Evolutionary conservation across 1,284 basidiomycete genomes (phyloP).

Genomic region (Apiotrichum laibachii): DNA sequence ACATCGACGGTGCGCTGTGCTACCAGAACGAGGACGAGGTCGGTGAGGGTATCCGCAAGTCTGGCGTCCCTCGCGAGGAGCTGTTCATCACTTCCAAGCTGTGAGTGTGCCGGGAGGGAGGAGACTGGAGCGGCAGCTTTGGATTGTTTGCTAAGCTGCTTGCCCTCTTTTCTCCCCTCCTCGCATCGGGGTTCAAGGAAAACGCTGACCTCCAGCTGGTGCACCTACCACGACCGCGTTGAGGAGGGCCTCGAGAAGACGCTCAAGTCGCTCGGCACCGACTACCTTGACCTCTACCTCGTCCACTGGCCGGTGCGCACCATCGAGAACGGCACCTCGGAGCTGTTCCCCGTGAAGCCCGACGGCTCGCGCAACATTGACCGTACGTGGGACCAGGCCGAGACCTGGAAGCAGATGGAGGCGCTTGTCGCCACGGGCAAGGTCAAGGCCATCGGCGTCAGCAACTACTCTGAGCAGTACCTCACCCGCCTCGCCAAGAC

Average conservation of each 20-base stretch:
- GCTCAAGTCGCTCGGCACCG: slow-evolving; percentile 66
- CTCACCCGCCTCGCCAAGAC: slow-evolving; percentile 56
- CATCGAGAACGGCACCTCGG: slow-evolving; percentile 37
- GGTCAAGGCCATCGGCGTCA: slow-evolving; percentile 56
- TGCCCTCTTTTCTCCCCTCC: no score
- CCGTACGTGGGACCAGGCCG: slow-evolving; percentile 52
- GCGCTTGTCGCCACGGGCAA: slow-evolving; percentile 56
- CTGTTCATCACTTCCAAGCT: slow-evolving; percentile 67
- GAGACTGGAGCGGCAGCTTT: no score
- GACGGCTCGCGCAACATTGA: slow-evolving; percentile 49
- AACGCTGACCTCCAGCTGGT: slow-evolving; percentile 50
- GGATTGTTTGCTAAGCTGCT: no score
- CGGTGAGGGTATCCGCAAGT: slow-evolving; percentile 72
- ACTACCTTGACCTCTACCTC: slow-evolving; percentile 79
- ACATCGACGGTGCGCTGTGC: slow-evolving; percentile 74
- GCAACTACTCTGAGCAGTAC: slow-evolving; percentile 34
- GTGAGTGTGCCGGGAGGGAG: slow-evolving; percentile 20
- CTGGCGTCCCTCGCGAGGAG: slow-evolving; percentile 72
- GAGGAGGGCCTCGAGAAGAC: slow-evolving; percentile 63
- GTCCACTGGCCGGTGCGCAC: slow-evolving; percentile 52
- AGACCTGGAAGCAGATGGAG: slow-evolving; percentile 65
- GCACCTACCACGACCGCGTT: slow-evolving; percentile 69
- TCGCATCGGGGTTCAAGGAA: no score
- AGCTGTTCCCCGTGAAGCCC: slow-evolving; percentile 43
- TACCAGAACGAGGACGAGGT: slow-evolving; percentile 75